These are phyloP conservation scores for Botrytis porri DNA, from an alignment of 2,329 filamentous ascomycete genomes.

Conservation along the genomic window DNA sequence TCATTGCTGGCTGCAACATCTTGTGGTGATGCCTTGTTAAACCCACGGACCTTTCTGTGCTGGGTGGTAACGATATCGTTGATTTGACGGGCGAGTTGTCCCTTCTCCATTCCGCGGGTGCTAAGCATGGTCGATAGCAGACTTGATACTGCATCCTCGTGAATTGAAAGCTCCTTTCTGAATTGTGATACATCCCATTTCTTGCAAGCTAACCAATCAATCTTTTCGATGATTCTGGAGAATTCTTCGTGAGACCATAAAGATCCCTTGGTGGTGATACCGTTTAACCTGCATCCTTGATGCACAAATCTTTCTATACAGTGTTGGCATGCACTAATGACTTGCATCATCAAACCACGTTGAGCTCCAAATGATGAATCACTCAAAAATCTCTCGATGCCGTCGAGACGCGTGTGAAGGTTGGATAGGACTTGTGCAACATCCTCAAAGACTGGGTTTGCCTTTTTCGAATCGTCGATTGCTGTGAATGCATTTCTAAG, in stretches of 20 bases:
- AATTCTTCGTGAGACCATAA: slow-evolving; percentile 18
- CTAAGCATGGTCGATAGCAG: slow-evolving; percentile 13
- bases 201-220: slow-evolving; percentile 17
- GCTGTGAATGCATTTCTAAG: slow-evolving; percentile 15
- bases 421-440: slow-evolving; percentile 14
- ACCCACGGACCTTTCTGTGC: slow-evolving; percentile 16
- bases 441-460: slow-evolving; percentile 14
- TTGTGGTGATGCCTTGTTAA: background rate
- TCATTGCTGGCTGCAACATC: slow-evolving; percentile 6
- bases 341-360: slow-evolving; percentile 18
- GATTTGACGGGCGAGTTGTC: slow-evolving; percentile 17
- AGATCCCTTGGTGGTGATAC: slow-evolving; percentile 17
- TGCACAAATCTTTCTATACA: slow-evolving; percentile 21
- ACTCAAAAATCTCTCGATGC: slow-evolving; percentile 15
- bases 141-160: slow-evolving; percentile 15
- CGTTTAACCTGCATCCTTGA: slow-evolving; percentile 14
- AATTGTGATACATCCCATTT: slow-evolving; percentile 19
- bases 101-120: slow-evolving; percentile 9
- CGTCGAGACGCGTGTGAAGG: slow-evolving; percentile 15
- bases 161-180: slow-evolving; percentile 16
- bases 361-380: slow-evolving; percentile 11
- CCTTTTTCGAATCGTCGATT: slow-evolving; percentile 12
- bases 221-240: slow-evolving; percentile 5
- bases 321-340: slow-evolving; percentile 16
- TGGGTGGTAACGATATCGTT: slow-evolving; percentile 18